Conservation (phyloP, 2,329 filamentous ascomycete genomes). For the Escovopsis sp. region DNA sequence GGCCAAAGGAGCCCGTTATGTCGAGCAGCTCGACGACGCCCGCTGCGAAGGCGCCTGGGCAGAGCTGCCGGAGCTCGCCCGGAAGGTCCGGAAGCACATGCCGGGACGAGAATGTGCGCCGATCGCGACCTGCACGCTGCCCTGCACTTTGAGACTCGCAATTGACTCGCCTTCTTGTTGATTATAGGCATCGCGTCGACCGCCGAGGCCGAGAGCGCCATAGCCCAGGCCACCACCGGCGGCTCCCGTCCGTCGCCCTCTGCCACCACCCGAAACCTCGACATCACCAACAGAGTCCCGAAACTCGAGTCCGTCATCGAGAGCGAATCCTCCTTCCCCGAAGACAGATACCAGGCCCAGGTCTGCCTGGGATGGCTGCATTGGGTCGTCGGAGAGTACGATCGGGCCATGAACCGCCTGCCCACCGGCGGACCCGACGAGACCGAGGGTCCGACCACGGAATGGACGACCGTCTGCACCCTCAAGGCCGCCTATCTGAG, state of each 20-base stretch:
- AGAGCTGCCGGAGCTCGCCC: slow-evolving; percentile 71
- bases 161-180: no score
- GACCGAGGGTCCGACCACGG: slow-evolving; percentile 37
- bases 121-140: background rate
- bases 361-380: slow-evolving; percentile 78
- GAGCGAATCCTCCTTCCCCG: slow-evolving; percentile 34
- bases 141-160: no score
- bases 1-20: slow-evolving; percentile 70
- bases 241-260: slow-evolving; percentile 27
- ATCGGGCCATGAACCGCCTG: slow-evolving; percentile 42
- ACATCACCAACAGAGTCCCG: slow-evolving; percentile 30
- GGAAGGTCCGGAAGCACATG: slow-evolving; percentile 91
- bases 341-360: slow-evolving; percentile 62
- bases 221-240: slow-evolving; percentile 38
- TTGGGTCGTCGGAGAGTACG: slow-evolving; percentile 60
- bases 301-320: slow-evolving; percentile 43
- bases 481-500: slow-evolving; percentile 67
- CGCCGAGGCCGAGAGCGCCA: slow-evolving; percentile 52
- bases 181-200: slow-evolving; percentile 50
- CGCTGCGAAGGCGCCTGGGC: slow-evolving; percentile 82
- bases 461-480: slow-evolving; percentile 73
- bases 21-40: slow-evolving; percentile 68
- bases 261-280: slow-evolving; percentile 27
- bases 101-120: slow-evolving; percentile 66
- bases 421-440: slow-evolving; percentile 47